phyloP scores from a whole-genome alignment of 2,329 filamentous ascomycete genomes.

The Aulographum hederae region DNA sequence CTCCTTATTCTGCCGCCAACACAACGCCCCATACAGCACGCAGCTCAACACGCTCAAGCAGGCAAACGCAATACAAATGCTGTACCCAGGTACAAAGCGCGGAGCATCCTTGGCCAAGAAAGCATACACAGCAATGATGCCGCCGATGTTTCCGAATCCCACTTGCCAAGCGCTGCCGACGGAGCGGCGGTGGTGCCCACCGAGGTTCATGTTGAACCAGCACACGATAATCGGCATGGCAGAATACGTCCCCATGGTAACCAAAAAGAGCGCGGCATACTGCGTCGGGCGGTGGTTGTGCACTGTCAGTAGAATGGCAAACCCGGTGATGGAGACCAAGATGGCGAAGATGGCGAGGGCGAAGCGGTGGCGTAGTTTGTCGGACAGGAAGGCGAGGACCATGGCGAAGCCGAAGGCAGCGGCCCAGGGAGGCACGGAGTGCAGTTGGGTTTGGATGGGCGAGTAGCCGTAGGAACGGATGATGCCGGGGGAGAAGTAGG shows the following conservation, averaged over 20 bases:
- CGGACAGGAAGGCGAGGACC: conserved; percentile 52
- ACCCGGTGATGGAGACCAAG: conserved; percentile 51
- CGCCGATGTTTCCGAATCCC: conserved; percentile 29
- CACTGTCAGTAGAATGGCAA: conserved; percentile 54
- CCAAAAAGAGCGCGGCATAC: conserved; percentile 67
- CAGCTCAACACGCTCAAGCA: conserved; percentile 46
- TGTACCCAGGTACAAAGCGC: conserved; percentile 52
- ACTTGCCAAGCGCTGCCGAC: conserved; percentile 32
- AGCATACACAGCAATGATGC: conserved; percentile 32
- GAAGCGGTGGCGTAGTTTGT: conserved; percentile 55
- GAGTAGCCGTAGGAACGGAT: conserved; percentile 31
- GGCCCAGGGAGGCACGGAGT: conserved; percentile 42
- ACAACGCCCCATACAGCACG: conserved; percentile 38
- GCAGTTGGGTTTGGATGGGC: conserved; percentile 33
- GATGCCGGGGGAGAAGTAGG: conserved; percentile 29
- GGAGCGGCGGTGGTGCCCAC: conserved; percentile 29
- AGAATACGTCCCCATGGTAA: conserved; percentile 62
- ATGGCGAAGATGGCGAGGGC: conserved; percentile 53
- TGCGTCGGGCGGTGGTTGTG: conserved; percentile 49
- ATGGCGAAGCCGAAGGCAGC: conserved; percentile 67
- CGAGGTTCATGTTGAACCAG: conserved; percentile 37
- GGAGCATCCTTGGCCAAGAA: conserved; percentile 44
- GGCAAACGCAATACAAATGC: conserved; percentile 58
- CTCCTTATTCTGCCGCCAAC: conserved; percentile 41
- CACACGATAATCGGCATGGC: conserved; percentile 70